A percentile compares a stretch with the other conserved stretches of the same genome.
phyloP scores from a whole-genome alignment of 768 basidiomycete genomes.

The Panaeolus papilionaceus region DNA sequence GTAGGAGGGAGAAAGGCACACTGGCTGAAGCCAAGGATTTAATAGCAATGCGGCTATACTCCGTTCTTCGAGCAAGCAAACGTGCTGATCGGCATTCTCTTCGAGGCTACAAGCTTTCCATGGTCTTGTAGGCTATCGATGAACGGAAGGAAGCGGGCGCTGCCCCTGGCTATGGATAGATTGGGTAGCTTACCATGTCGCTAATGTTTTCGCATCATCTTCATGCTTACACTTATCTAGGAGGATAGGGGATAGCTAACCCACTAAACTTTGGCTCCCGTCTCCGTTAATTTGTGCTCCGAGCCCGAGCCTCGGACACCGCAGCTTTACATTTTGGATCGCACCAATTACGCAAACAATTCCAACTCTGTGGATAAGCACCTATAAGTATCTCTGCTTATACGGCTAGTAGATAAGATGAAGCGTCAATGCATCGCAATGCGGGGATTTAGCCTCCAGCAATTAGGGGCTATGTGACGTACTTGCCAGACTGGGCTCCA shows the following conservation, averaged over 20 bases:
- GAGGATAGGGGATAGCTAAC: neutral
- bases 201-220: neutral
- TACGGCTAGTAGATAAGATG: neutral
- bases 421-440: neutral
- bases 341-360: neutral
- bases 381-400: neutral
- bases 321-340: neutral
- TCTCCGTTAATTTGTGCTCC: neutral
- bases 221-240: neutral
- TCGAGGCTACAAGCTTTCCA: neutral
- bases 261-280: neutral
- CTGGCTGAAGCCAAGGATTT: neutral
- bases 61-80: neutral
- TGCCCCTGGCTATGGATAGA: neutral
- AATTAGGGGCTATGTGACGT: constrained; percentile 11
- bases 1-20: neutral
- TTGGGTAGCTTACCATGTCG: neutral
- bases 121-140: neutral
- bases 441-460: neutral
- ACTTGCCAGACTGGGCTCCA: neutral
- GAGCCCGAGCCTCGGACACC: neutral
- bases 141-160: neutral
- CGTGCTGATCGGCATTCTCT: constrained; percentile 6
- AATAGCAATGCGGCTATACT: neutral
- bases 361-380: neutral